These are phyloP conservation scores for Podospora anserina DNA, from an alignment of 495 filamentous ascomycete genomes.

Conservation along the genomic window DNA sequence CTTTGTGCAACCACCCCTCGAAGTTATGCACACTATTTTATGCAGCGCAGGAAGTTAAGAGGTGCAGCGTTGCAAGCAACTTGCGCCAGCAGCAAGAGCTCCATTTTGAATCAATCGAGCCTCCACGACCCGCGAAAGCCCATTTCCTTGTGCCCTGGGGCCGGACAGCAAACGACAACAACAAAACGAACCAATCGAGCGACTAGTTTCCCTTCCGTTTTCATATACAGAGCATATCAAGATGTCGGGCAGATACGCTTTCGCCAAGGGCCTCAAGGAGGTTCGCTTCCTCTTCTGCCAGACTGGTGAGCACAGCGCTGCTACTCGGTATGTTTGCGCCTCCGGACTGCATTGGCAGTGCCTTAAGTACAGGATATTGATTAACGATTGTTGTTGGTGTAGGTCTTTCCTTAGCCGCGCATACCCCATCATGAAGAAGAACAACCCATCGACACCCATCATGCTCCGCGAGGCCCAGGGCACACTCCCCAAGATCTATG, in stretches of 20 bases:
- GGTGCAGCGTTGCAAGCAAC: not conserved
- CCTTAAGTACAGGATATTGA: not conserved
- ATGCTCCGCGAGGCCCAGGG: conserved; percentile 86
- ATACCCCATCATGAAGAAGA: conserved; percentile 99
- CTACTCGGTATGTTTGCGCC: conserved; percentile 61
- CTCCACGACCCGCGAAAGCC: conserved; percentile 14
- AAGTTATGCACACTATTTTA: not conserved
- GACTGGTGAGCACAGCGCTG: conserved; percentile 80
- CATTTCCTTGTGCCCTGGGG: conserved; percentile 8
- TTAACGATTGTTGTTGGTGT: conserved; percentile 15
- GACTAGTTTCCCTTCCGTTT: conserved; percentile 13
- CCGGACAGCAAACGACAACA: conserved; percentile 10
- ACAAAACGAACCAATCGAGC: conserved; percentile 15
- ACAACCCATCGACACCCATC: conserved; percentile 93
- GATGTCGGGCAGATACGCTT: conserved; percentile 93
- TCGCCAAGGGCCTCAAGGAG: conserved; percentile 84
- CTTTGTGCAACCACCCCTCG: conserved; percentile 9
- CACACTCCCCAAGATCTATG: conserved; percentile 79
- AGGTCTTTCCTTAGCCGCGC: conserved; percentile 88
- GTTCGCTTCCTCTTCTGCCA: conserved; percentile 97
- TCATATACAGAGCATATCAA: conserved; percentile 8
- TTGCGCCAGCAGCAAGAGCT: not conserved
- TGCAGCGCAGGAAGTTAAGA: not conserved
- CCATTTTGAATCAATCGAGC: not conserved
- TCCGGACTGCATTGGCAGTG: not conserved